Base-by-base conservation (phyloP, 148 eudicot genomes). In the Cornus florida region DNA sequence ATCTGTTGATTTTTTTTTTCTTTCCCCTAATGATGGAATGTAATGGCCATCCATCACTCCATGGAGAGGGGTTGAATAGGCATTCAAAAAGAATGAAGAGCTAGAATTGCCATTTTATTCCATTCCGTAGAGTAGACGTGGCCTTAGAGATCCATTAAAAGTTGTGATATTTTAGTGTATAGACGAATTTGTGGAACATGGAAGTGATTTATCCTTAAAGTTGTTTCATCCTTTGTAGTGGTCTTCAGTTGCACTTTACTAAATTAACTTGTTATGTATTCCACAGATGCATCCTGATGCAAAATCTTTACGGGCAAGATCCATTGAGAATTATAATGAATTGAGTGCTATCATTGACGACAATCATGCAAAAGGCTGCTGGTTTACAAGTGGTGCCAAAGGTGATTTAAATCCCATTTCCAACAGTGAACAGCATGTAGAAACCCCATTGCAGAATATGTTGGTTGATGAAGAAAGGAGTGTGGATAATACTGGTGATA, bases 251-350 rank as follows among this genome's bases (percentile, higher is more conserved):
- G 64, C 3, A 7, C 28, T 20, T 19, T 12, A 24, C 65, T 60
- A 41, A 31, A 33, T 59, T 32, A 74, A 59, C 46, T 59, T 20
- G 12, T 60, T 53, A 62, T n/a, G 22, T 35, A 53, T 35, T 60
- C 68, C 14, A 12, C 77, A 74, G 77, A 74, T 3, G 2, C 77
- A 74, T 74, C 77, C 77, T 12, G 77, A 74, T 74, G 77, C 77
- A 33, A 74, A 74, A 39, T 59, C 2, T 74, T 19, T 74, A 60
- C 69, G 68, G 68, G 69, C 48, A 35, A 74, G 77, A 60, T 74
- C 77, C 7, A 39, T 74, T 20, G 50, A 74, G 68, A 69, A 69
- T 20, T 74, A 74, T n/a, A 67, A 60, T 20, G 35, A 74, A 41
- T 59, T 59, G 67, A 43, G 48, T 59, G 28, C 33, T 59, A 74